Base-by-base conservation (phyloP, 345 rosid genomes). In the Iberis pinnata region DNA sequence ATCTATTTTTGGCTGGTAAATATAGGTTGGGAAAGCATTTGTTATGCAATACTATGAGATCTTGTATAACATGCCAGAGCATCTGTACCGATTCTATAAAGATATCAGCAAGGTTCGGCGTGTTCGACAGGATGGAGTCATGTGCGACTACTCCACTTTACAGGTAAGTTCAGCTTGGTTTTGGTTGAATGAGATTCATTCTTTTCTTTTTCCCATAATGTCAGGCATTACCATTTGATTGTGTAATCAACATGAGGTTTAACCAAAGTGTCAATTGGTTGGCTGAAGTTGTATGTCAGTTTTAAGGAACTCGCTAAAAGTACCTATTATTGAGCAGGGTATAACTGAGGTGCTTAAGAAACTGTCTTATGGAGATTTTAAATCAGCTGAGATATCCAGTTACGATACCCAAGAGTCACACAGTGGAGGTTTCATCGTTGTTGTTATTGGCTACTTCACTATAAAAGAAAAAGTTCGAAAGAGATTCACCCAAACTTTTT, bases 401-500 rank as follows among this genome's bases (percentile, higher is more conserved):
- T 79, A 74, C 46, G 86, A 80, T 65, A 72, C 84, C 9, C 94
- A 84, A 61, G 84, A 74, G 42, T 88, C 88, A 56, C 72, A 56
- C 60, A 60, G 41, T 15, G 76, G 80, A 4, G 89, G 94, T 37
- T 79, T 80, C 8, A 64, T 78, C 36, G 82, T 84, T 56, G 79
- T 77, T 10, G 94, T 88, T 64, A 80, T 75, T 46, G 94, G 96
- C 38, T 75, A 65, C 68, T 73, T 84, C 71, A 77, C 68, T 63
- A 74, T 70, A 43, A 70, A 58, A 16, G 75, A 75, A 26, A 54
- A 49, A 7, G 16, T 49, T 49, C 69, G 59, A 38, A 70, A 57
- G 67, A 82, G 79, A 43, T 84, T 84, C 68, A 68, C 76, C 49
- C 96, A 84, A 59, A 78, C 70, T 38, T 84, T 88, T 67, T 84